Percentiles rank a stretch among this genome's conserved stretches.
Conservation (phyloP, 306 rosid species). For the Prunus mira region DNA sequence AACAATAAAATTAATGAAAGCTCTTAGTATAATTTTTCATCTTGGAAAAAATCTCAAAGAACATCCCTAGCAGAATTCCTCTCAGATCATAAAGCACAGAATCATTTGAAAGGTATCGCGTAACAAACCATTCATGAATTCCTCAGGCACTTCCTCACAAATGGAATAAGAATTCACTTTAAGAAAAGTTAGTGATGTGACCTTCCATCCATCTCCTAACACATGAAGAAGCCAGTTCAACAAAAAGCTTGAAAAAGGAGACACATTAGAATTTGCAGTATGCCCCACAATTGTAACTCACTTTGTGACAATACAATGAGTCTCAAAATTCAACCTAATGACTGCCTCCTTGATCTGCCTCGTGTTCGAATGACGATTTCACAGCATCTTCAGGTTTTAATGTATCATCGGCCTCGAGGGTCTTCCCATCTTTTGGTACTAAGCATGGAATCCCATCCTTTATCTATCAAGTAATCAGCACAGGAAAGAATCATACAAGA, state of each 20-base stretch:
- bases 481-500: constrained; percentile 13
- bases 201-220: background rate
- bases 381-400: constrained; percentile 32
- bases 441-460: constrained; percentile 77
- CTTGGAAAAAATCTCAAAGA: background rate
- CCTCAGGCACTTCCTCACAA: background rate
- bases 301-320: background rate
- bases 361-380: constrained; percentile 22
- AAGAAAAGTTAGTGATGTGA: background rate
- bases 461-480: constrained; percentile 40
- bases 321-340: constrained; percentile 12
- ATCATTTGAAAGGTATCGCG: background rate
- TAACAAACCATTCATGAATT: background rate
- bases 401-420: constrained; percentile 48
- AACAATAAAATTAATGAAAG: background rate
- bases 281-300: background rate
- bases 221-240: background rate
- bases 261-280: background rate
- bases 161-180: background rate
- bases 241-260: background rate
- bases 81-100: background rate
- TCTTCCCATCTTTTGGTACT: constrained; percentile 79
- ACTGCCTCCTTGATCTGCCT: constrained; percentile 27
- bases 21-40: background rate
- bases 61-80: background rate